A percentile compares a stretch with the other conserved stretches of the same genome.
phyloP scores from a whole-genome alignment of 169 alveolate species.

The Theileria sp. region DNA sequence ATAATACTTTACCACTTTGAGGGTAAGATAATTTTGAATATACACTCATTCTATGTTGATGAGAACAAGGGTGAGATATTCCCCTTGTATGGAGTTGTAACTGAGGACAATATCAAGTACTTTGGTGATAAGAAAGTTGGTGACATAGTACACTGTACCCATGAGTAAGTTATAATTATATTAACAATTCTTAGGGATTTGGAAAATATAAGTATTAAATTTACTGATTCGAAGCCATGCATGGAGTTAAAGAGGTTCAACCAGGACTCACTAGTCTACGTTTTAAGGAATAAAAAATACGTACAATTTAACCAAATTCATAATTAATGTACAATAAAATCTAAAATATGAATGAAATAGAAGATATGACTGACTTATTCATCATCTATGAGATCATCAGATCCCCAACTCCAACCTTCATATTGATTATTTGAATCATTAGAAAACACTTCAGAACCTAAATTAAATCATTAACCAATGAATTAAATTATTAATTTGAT shows the following conservation, averaged over 20 bases:
- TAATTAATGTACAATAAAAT: background rate
- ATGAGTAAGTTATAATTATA: background rate
- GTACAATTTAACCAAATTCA: slow-evolving; percentile 24
- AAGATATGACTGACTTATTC: slow-evolving; percentile 20
- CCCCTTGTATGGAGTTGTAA: slow-evolving; percentile 51
- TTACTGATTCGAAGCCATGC: slow-evolving; percentile 17
- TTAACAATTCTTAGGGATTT: background rate
- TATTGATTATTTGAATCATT: slow-evolving; percentile 15
- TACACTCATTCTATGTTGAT: slow-evolving; percentile 2
- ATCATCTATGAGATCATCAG: slow-evolving; percentile 44
- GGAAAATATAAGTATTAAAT: background rate
- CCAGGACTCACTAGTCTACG: slow-evolving; percentile 47
- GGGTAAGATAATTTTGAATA: background rate
- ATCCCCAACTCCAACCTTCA: slow-evolving; percentile 68
- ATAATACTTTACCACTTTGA: slow-evolving; percentile 6
- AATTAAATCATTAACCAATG: too few relatives aligned
- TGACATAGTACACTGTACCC: slow-evolving; percentile 16
- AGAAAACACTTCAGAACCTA: background rate
- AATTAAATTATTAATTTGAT: too few relatives aligned
- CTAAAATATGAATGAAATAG: too few relatives aligned
- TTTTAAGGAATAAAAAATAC: slow-evolving; percentile 20
- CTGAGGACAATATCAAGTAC: slow-evolving; percentile 30
- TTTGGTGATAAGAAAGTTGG: slow-evolving; percentile 35
- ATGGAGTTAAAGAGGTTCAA: slow-evolving; percentile 37
- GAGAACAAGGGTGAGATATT: background rate